Base-by-base conservation (phyloP, 306 rosid species). In the Quercus aquifolioides region DNA sequence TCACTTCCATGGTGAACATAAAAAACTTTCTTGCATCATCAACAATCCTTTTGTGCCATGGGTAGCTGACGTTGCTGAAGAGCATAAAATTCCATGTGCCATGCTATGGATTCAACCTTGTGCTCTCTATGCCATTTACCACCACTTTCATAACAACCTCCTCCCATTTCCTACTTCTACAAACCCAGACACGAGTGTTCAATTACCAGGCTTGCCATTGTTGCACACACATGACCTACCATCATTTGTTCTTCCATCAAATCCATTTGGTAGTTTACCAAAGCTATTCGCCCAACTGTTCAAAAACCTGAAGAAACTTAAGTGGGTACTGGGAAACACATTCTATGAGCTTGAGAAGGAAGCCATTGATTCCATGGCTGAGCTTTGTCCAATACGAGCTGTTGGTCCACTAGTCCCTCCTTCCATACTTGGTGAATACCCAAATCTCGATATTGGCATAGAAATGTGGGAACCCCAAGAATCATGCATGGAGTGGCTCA, bases 61-160 rank as follows among this genome's bases (percentile, higher is more conserved):
- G 91, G 91, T 81, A 1, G 73, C 89, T 9, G 85, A 88, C 15
- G 76, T 86, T 1, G 89, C 89, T 1, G 78, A 55, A 2, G 81
- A 79, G 68, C 43, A 6, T 60, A 55, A 69, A 5, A 83, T 88
- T 77, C 91, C 91, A 1, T 85, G 88, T 19, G 86, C 88, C 7
- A 85, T 89, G 63, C 88, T 86, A 12, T 88, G 91, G 91, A 88
- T 88, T 23, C 91, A 88, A 59, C 91, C 91, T 6, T 85, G 86
- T 20, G 82, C 88, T 30, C 89, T 88, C 62, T 85, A 46, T 31
- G 76, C 88, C 59, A 83, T 85, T 1, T 88, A 88, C 77, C 81
- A 79, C 73, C 85, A 74, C 43, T 88, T 85, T 87, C 76, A 62
- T 74, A 83, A 79, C 33, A 77, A 88, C 0, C 41, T 81, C 9